Conservation (phyloP, 2,329 filamentous ascomycete species). For the Didymella arachidicola region DNA sequence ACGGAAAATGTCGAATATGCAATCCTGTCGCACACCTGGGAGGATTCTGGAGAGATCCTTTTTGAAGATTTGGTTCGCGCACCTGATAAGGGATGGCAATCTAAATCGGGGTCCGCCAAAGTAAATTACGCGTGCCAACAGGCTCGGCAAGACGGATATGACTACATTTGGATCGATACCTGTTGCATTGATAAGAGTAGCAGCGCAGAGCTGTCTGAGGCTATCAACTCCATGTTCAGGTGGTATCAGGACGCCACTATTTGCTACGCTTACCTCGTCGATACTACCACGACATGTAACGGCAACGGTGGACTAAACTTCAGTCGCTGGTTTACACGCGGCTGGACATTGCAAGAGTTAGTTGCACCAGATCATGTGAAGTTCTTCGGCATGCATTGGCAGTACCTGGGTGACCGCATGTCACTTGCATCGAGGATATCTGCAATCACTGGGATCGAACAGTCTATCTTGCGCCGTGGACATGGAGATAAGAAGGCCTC, state of each 20-base stretch:
- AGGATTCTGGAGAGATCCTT: neutral
- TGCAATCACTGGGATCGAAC: neutral
- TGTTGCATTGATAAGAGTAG: neutral
- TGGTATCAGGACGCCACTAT: neutral
- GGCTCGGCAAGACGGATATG: neutral
- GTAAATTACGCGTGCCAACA: neutral
- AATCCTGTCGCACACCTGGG: neutral
- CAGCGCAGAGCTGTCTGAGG: neutral
- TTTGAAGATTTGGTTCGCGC: neutral
- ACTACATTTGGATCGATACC: neutral
- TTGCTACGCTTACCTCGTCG: neutral
- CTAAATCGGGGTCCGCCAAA: neutral
- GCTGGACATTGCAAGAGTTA: neutral
- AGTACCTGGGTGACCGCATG: neutral
- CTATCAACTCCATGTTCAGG: slow-evolving; percentile 1
- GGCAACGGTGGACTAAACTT: too few species aligned
- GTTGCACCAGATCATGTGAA: neutral
- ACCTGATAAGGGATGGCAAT: too few species aligned
- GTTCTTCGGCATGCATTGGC: neutral
- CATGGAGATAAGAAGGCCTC: too few species aligned
- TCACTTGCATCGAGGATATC: neutral
- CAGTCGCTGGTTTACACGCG: neutral
- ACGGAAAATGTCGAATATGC: neutral
- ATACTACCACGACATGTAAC: neutral
- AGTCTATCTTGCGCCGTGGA: neutral